Percentiles rank a stretch among this genome's conserved stretches.
phyloP scores from a whole-genome alignment of 148 eudicot genomes.

The Rhododendron vialii region DNA sequence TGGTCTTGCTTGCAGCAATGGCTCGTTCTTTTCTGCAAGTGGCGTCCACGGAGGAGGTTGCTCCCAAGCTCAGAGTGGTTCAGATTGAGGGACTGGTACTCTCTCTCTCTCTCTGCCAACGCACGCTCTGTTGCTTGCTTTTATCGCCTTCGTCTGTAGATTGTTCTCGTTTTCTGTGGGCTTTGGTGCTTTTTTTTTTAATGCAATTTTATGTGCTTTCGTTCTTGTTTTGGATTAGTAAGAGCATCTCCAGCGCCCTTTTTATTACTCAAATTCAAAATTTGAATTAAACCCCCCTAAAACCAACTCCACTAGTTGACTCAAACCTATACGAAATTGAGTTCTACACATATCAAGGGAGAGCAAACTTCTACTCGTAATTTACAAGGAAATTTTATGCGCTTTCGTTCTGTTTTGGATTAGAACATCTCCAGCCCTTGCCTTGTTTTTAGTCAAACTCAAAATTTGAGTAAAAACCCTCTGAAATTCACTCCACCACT shows the following conservation, averaged over 20 bases:
- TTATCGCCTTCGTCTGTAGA: neutral
- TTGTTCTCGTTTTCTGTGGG: neutral
- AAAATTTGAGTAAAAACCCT: no score
- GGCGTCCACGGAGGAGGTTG: conserved; percentile 64
- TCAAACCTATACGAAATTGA: neutral
- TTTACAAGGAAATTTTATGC: no score
- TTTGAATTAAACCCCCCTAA: neutral
- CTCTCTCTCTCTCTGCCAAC: neutral
- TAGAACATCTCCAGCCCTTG: neutral
- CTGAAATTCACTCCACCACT: no score
- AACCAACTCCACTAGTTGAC: neutral
- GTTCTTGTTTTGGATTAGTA: neutral
- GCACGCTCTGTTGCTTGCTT: neutral
- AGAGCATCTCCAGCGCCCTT: neutral
- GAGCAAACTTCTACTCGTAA: no score
- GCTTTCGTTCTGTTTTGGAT: neutral
- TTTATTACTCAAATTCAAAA: neutral
- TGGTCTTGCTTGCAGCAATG: conserved; percentile 31
- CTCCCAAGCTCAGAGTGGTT: conserved; percentile 78
- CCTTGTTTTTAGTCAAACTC: no score
- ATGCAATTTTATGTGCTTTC: neutral
- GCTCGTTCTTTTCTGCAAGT: conserved; percentile 78
- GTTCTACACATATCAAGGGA: neutral
- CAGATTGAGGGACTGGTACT: conserved; percentile 91
- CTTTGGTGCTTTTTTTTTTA: neutral